These are phyloP conservation scores for Lasiosphaeria miniovina DNA, from an alignment of 495 filamentous ascomycete species.

Conservation along the genomic window DNA sequence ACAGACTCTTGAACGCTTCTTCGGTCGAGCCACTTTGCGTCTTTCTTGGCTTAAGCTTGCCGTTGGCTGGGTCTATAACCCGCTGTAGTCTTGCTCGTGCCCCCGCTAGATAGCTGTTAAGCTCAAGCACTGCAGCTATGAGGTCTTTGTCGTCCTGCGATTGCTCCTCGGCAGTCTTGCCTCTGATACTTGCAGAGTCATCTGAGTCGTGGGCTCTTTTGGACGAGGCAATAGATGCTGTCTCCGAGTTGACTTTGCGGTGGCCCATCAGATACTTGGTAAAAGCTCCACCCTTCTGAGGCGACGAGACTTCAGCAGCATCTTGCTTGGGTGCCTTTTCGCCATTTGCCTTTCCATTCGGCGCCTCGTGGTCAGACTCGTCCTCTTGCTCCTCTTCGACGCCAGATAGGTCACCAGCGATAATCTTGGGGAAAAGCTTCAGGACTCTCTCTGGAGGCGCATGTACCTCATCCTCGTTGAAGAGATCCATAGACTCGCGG, in stretches of 20 bases:
- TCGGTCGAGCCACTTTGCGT: slow-evolving; percentile 52
- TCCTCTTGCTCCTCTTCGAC: slow-evolving; percentile 39
- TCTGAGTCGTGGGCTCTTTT: slow-evolving; percentile 44
- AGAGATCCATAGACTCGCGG: slow-evolving; percentile 83
- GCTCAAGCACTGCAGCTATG: slow-evolving; percentile 70
- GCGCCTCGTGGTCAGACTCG: slow-evolving; percentile 41
- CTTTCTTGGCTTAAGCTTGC: slow-evolving; percentile 61
- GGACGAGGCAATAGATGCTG: slow-evolving; percentile 63
- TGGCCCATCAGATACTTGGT: slow-evolving; percentile 52
- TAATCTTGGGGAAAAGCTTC: slow-evolving; percentile 73
- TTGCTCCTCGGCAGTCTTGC: slow-evolving; percentile 37
- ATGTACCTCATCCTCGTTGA: slow-evolving; percentile 72
- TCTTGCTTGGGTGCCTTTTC: slow-evolving; percentile 39
- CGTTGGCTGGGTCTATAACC: slow-evolving; percentile 71
- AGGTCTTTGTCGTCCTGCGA: slow-evolving; percentile 76
- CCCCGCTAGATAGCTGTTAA: slow-evolving; percentile 82
- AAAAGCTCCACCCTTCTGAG: slow-evolving; percentile 41
- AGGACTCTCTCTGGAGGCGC: slow-evolving; percentile 90
- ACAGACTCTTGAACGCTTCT: slow-evolving; percentile 48
- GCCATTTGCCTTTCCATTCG: slow-evolving; percentile 46
- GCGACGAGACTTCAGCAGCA: slow-evolving; percentile 36
- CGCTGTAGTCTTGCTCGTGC: slow-evolving; percentile 77
- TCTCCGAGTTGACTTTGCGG: slow-evolving; percentile 55
- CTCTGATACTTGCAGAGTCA: slow-evolving; percentile 45
- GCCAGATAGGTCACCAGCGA: slow-evolving; percentile 76